A percentile compares a stretch with the other conserved stretches of the same genome.
phyloP scores from a whole-genome alignment of 805 yeast species.

The Debaryomyces hansenii region DNA sequence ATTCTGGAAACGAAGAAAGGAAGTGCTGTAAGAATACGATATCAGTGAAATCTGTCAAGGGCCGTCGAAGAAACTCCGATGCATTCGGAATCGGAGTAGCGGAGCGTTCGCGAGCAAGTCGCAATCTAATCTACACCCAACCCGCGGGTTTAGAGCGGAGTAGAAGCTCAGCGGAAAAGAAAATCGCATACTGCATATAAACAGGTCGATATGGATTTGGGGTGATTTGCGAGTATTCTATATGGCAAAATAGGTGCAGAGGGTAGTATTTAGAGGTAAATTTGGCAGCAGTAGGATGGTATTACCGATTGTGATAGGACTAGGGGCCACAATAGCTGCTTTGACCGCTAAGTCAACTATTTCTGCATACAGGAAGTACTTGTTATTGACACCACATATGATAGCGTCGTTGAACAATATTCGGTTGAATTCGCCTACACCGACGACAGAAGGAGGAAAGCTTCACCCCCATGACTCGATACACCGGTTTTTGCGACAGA shows the following conservation, averaged over 20 bases:
- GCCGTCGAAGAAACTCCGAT: background rate
- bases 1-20: too few relatives aligned
- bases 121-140: background rate
- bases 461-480: slow-evolving; percentile 16
- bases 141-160: too few relatives aligned
- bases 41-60: too few relatives aligned
- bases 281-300: slow-evolving; percentile 19
- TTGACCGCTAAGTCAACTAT: slow-evolving; percentile 39
- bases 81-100: background rate
- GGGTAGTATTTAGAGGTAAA: too few relatives aligned
- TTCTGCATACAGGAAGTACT: slow-evolving; percentile 29
- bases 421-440: background rate
- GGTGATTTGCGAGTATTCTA: too few relatives aligned
- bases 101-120: background rate
- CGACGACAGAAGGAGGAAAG: background rate
- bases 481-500: slow-evolving; percentile 12
- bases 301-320: slow-evolving; percentile 52
- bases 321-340: slow-evolving; percentile 55
- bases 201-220: too few relatives aligned
- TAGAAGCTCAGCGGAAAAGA: too few relatives aligned
- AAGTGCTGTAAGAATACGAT: too few relatives aligned
- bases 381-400: slow-evolving; percentile 31
- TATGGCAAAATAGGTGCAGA: too few relatives aligned
- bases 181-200: too few relatives aligned
- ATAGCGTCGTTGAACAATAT: slow-evolving; percentile 36